These are phyloP conservation scores for Corylus americana DNA, from an alignment of 306 rosid species.

Conservation along the genomic window DNA sequence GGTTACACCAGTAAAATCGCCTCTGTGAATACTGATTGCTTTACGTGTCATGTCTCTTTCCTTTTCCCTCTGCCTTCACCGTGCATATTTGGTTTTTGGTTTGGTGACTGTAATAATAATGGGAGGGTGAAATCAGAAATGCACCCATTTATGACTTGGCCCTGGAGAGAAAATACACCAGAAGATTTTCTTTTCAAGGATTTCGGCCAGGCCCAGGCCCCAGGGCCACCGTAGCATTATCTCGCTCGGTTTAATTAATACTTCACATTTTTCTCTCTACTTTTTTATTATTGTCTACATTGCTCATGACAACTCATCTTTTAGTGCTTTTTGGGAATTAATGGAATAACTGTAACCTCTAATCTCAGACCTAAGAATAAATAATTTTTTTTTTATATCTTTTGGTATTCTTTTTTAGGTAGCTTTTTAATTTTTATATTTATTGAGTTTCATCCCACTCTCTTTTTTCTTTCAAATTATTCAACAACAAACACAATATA, in stretches of 20 bases:
- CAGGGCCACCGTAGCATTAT: not conserved
- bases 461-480: too few species aligned
- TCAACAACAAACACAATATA: too few species aligned
- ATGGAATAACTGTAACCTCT: not conserved
- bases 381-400: too few species aligned
- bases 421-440: too few species aligned
- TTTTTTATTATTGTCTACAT: not conserved
- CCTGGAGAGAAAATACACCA: not conserved
- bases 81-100: conserved; percentile 3
- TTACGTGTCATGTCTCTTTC: not conserved
- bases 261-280: not conserved
- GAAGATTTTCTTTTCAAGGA: not conserved
- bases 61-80: not conserved
- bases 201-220: not conserved
- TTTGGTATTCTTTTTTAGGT: too few species aligned
- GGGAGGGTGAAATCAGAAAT: not conserved
- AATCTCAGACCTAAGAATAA: not conserved
- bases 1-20: not conserved
- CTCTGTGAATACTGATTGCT: not conserved
- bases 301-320: not conserved
- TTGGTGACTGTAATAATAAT: not conserved
- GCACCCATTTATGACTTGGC: not conserved
- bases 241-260: not conserved
- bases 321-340: not conserved
- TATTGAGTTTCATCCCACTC: too few species aligned